A percentile compares a stretch with the other conserved stretches of the same genome.
These are phyloP conservation scores for Cercophora newfieldiana DNA, from an alignment of 495 filamentous ascomycete species.

Conservation along the genomic window DNA sequence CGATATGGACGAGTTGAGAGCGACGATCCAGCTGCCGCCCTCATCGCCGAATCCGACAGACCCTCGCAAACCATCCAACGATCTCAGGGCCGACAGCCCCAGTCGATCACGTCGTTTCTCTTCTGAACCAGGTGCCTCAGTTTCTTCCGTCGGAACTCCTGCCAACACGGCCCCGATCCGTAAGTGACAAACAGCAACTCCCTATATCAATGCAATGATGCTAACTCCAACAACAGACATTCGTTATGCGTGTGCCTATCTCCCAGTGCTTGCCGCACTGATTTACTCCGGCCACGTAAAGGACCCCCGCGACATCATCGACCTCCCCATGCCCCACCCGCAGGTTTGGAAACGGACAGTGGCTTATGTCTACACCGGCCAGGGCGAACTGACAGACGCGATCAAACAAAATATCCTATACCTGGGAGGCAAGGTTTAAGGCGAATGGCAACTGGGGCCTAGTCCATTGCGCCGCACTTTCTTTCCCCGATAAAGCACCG, in stretches of 20 bases:
- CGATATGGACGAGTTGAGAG: conserved; percentile 45
- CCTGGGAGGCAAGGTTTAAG: conserved; percentile 49
- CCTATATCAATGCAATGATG: neutral
- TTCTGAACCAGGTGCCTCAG: conserved; percentile 2
- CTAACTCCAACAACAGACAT: conserved; percentile 39
- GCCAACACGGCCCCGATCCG: conserved; percentile 48
- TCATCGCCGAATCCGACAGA: conserved; percentile 11
- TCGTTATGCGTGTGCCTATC: conserved; percentile 47
- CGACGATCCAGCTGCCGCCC: conserved; percentile 35
- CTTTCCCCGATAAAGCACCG: conserved; percentile 9
- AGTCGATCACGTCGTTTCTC: conserved; percentile 15
- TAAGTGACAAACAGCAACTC: conserved; percentile 34
- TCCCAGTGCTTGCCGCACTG: conserved; percentile 54
- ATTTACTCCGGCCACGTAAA: conserved; percentile 51
- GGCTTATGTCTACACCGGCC: conserved; percentile 52
- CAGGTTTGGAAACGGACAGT: conserved; percentile 53
- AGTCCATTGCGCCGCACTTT: neutral
- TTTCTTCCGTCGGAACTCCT: conserved; percentile 25
- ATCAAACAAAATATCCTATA: conserved; percentile 55
- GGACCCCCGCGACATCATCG: conserved; percentile 52
- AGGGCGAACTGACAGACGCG: conserved; percentile 44
- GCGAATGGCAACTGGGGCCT: neutral
- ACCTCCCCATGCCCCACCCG: conserved; percentile 57
- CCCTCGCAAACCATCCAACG: conserved; percentile 12
- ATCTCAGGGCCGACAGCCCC: neutral